Base-by-base conservation (phyloP, 75 land plant genomes). In the Pinus taeda region DNA sequence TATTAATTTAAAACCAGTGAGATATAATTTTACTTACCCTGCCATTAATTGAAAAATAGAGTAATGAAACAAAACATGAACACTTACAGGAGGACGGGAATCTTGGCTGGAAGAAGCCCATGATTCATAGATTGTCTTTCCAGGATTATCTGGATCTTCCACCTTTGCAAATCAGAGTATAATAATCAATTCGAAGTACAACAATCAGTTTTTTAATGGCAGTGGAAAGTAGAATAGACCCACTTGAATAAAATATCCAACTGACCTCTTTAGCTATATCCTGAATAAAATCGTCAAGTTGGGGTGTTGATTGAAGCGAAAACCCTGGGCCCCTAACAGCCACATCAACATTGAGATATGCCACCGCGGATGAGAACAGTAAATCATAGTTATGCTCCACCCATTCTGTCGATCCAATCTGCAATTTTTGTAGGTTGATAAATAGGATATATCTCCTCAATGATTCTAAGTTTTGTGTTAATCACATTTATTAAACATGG, bases 241-340 rank as follows among this genome's bases (percentile, higher is more conserved):
- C 49, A 6, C 49, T 45, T 6, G 49, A 45, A 45, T 45, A 45
- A 45, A 45, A 45, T 45, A 17, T 59, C 77, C 15, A 26, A 58
- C 76, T 22, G 72, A 92, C 97, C 95, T 88, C 57, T 74, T 87
- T 76, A 55, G 91, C 24, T 55, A 83, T 85, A 79, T 92, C 81
- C 60, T 59, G 61, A 72, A 95, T 78, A 13, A 92, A 80, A 36
- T 82, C 81, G 80, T 95, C 98, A 64, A 95, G 91, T 79, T 95
- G 98, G 37, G 98, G 98, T 36, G 98, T 92, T 74, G 91, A 85
- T 58, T 73, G 61, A 49, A 90, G 88, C 24, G 30, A 7, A 71
- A 95, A 90, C 42, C 93, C 95, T 49, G 95, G 82, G 74, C 93
- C 98, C 24, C 21, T 57, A 0, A 92, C 98, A 12, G 93, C 93